phyloP scores from a whole-genome alignment of 2,329 filamentous ascomycete genomes.

The Lojkania enalia region DNA sequence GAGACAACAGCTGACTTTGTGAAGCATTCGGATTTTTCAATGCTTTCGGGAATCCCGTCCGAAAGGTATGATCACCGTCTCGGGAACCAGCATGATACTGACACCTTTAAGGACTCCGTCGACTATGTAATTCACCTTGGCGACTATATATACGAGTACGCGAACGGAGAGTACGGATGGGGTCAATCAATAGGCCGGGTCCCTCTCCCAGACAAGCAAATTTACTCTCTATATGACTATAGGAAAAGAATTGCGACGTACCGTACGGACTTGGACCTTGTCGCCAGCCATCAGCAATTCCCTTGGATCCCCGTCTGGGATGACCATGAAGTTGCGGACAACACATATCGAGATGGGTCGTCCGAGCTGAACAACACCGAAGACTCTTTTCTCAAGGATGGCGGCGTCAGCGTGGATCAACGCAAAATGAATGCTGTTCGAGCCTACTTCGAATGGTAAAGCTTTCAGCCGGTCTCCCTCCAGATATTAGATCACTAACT shows the following conservation, averaged over 20 bases:
- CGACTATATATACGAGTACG: slow-evolving; percentile 51
- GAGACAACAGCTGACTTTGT: neutral
- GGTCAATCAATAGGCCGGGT: slow-evolving; percentile 36
- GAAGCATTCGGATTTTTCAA: slow-evolving; percentile 49
- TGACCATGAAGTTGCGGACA: slow-evolving; percentile 47
- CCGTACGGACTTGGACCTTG: slow-evolving; percentile 47
- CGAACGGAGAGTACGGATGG: slow-evolving; percentile 43
- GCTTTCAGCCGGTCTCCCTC: no score
- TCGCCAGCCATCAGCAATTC: slow-evolving; percentile 46
- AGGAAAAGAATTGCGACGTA: slow-evolving; percentile 47
- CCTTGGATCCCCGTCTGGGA: slow-evolving; percentile 59
- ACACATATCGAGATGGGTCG: slow-evolving; percentile 47
- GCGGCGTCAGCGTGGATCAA: slow-evolving; percentile 48
- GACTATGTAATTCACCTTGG: slow-evolving; percentile 49
- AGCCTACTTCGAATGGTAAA: slow-evolving; percentile 48
- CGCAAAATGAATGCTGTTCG: slow-evolving; percentile 53
- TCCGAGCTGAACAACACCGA: slow-evolving; percentile 50
- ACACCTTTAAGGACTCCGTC: slow-evolving; percentile 41
- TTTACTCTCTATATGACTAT: slow-evolving; percentile 50
- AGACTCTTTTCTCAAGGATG: slow-evolving; percentile 44
- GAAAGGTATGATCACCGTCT: slow-evolving; percentile 25
- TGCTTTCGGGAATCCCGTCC: slow-evolving; percentile 39
- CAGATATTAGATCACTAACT: no score
- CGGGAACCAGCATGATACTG: neutral
- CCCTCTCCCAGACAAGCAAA: slow-evolving; percentile 41